Base-by-base conservation (phyloP, 495 filamentous ascomycete species). In the Penicillium longicatenatum region DNA sequence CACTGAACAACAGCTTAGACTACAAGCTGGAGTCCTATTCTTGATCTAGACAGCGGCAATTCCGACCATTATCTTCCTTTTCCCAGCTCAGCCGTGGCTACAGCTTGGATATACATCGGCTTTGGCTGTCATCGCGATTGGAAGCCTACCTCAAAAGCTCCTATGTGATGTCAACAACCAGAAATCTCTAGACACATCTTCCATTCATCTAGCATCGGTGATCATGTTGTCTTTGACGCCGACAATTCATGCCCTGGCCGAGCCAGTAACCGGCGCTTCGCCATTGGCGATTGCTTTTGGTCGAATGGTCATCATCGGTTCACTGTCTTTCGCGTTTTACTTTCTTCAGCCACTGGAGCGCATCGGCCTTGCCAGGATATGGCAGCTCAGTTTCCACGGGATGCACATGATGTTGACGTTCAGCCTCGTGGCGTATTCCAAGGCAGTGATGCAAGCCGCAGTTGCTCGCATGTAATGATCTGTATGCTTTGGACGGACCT, bases 381-480 rank as follows among this genome's bases (percentile, higher is more conserved):
- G 54, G 54, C 46, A 17, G 20, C 46, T 47, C 8, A 42, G 54
- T 39, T 16, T 56, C 20, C 45, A 56, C 48, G 33, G 16, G 26
- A 56, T 56, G 44, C 54, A 50, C 26, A n/a, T 56, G 2, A 26
- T 56, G 22, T 47, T 46, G 16, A 47, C 44, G 12, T 56, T 49
- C n/a, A 39, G 1, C 17, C 43, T 47, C 19, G 54, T 56, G 10
- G 24, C 54, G 11, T 49, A 48, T 19, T 56, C 54, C 9, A 46
- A 47, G 9, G 31, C 44, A 26, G 54, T 41, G 42, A 14, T 48
- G 24, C 7, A 56, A 19, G 22, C 30, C 9, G 31, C 44, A 26
- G 35, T 39, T 5, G 35, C 35, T 39, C 35, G 35, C 2, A 39
- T 39, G 14, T 39, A 12, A 14, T 39, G 35, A 39, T 39, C 14